These are phyloP conservation scores for Teunomyces stri DNA, from an alignment of 805 yeast species.

Conservation along the genomic window DNA sequence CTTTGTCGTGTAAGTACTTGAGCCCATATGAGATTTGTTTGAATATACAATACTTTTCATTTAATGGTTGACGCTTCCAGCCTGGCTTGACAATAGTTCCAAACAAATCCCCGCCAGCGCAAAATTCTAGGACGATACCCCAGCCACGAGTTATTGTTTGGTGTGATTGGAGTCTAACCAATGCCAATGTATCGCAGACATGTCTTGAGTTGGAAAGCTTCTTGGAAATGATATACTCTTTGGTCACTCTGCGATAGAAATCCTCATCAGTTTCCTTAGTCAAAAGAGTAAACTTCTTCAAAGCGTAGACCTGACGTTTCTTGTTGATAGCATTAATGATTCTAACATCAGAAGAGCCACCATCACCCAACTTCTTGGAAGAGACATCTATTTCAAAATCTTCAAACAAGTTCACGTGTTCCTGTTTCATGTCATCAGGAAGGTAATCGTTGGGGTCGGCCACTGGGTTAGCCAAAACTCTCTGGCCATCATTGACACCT, in stretches of 20 bases:
- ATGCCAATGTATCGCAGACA: constrained; percentile 52
- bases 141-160: constrained; percentile 60
- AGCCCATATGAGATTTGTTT: constrained; percentile 66
- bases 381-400: constrained; percentile 49
- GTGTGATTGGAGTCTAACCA: constrained; percentile 57
- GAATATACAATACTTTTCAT: constrained; percentile 63
- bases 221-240: constrained; percentile 63
- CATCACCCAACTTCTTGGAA: constrained; percentile 57
- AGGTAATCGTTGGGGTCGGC: constrained; percentile 63
- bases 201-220: constrained; percentile 56
- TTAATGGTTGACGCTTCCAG: constrained; percentile 53
- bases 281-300: constrained; percentile 62
- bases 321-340: constrained; percentile 33
- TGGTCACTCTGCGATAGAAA: constrained; percentile 61
- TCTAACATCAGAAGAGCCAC: constrained; percentile 70
- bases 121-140: constrained; percentile 71
- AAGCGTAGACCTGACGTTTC: constrained; percentile 53
- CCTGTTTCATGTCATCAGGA: constrained; percentile 53
- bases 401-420: constrained; percentile 48
- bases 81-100: constrained; percentile 52
- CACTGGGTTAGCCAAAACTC: constrained; percentile 58
- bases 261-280: constrained; percentile 60
- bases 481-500: constrained; percentile 40
- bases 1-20: constrained; percentile 59
- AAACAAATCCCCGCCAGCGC: constrained; percentile 62